Evolutionary conservation across 164 flowering plant genomes (phyloP).

Genomic region (Paratinospora sagittata): DNA sequence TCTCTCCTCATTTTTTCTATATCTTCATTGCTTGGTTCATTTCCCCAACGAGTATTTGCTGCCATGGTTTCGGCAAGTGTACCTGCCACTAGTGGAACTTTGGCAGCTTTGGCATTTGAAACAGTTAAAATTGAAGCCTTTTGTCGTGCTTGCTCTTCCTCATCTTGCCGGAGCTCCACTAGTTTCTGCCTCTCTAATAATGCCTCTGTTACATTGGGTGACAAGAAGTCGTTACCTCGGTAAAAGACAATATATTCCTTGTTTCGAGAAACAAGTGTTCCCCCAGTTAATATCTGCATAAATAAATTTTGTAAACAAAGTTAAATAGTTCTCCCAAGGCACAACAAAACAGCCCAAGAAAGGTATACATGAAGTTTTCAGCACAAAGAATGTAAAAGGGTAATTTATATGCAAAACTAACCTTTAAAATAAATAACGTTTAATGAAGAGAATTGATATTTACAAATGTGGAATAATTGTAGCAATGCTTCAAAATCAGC

Average conservation of each 20-base stretch:
- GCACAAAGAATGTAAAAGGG: no score
- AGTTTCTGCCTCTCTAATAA: constrained; percentile 50
- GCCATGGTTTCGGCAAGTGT: constrained; percentile 79
- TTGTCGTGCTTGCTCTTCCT: constrained; percentile 71
- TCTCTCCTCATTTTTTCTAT: constrained; percentile 62
- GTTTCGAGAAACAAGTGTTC: constrained; percentile 78
- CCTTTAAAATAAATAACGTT: no score
- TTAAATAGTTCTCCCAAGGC: not conserved
- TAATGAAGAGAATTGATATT: no score
- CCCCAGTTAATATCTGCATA: constrained; percentile 82
- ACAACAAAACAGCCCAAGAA: no score
- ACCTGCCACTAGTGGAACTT: constrained; percentile 68
- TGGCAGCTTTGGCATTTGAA: constrained; percentile 33
- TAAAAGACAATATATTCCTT: constrained; percentile 84
- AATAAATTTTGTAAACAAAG: constrained; percentile 12
- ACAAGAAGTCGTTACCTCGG: constrained; percentile 86
- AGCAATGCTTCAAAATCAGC: not conserved
- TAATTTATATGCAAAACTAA: no score
- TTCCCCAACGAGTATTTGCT: constrained; percentile 78
- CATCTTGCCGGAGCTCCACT: constrained; percentile 43
- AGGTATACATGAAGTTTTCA: not conserved
- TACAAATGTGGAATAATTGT: no score
- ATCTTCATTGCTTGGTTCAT: constrained; percentile 43
- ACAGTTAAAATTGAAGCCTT: constrained; percentile 28
- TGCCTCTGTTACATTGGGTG: constrained; percentile 49